phyloP scores from a whole-genome alignment of 176 grass and related monocot genomes.

The Avena insularis region DNA sequence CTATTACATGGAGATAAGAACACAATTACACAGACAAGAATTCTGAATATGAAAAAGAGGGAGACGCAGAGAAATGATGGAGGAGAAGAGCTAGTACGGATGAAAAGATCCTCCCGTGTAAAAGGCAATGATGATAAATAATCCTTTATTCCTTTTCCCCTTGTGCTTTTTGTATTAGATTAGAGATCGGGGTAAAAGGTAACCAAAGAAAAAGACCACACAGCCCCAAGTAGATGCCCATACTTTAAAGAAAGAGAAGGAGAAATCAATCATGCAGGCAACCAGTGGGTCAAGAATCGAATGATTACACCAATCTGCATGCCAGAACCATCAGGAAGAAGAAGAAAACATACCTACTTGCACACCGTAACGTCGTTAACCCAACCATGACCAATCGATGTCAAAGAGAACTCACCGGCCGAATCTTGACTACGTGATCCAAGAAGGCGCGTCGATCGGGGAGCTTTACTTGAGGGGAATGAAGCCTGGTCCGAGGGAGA shows the following conservation, averaged over 20 bases:
- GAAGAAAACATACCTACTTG: not conserved
- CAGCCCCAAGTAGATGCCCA: constrained; percentile 33
- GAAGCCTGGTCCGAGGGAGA: constrained; percentile 95
- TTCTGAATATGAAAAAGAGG: constrained; percentile 12
- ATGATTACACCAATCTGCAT: constrained; percentile 62
- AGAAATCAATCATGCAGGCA: constrained; percentile 4
- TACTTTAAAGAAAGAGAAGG: constrained; percentile 36
- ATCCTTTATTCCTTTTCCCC: not conserved
- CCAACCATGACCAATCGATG: not conserved
- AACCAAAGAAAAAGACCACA: constrained; percentile 14
- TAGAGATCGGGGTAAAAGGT: constrained; percentile 4
- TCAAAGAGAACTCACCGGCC: constrained; percentile 3
- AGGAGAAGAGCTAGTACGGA: not conserved
- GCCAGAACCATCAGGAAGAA: constrained; percentile 33
- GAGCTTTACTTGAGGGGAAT: constrained; percentile 85
- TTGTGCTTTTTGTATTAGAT: constrained; percentile 27
- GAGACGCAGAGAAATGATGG: not conserved
- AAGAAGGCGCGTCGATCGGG: not conserved
- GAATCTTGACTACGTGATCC: not conserved
- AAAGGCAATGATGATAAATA: constrained; percentile 26
- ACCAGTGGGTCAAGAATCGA: constrained; percentile 22
- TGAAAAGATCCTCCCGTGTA: constrained; percentile 36
- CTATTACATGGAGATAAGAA: not conserved
- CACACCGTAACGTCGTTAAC: too few species aligned
- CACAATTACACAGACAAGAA: not conserved